phyloP scores from a whole-genome alignment of 1,284 basidiomycete species.

The Puccinia horiana region DNA sequence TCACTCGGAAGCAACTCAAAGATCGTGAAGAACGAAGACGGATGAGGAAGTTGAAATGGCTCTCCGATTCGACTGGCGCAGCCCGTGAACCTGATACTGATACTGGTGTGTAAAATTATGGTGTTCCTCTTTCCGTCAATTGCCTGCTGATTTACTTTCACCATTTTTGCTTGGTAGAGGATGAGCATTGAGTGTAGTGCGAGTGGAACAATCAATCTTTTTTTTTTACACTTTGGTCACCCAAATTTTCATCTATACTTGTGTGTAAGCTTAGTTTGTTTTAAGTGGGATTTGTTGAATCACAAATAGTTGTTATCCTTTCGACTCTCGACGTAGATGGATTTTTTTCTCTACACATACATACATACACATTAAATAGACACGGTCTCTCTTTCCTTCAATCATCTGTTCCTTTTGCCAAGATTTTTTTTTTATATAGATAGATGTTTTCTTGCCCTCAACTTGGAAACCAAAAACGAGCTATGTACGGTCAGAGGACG shows the following conservation, averaged over 20 bases:
- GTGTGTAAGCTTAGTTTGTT: not conserved
- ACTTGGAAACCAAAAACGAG: not conserved
- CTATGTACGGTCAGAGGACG: no score
- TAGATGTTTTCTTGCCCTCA: not conserved
- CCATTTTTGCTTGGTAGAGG: not conserved
- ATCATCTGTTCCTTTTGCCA: not conserved
- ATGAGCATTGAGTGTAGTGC: not conserved
- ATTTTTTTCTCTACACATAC: not conserved
- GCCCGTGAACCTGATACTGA: constrained; percentile 59
- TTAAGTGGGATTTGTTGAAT: not conserved
- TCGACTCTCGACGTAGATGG: not conserved
- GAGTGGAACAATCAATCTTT: not conserved
- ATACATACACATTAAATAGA: not conserved
- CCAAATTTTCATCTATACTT: not conserved
- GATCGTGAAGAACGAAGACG: constrained; percentile 74
- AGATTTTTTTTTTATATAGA: not conserved
- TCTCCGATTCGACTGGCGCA: constrained; percentile 70
- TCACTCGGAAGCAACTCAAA: constrained; percentile 85
- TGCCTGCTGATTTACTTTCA: not conserved
- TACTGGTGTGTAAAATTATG: constrained; percentile 33
- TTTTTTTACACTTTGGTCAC: not conserved
- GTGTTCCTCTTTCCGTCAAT: not conserved
- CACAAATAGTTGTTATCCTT: not conserved
- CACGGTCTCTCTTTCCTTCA: not conserved
- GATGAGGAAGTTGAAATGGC: constrained; percentile 77